Conservation (phyloP, 345 rosid species). For the Citropsis articulata region DNA sequence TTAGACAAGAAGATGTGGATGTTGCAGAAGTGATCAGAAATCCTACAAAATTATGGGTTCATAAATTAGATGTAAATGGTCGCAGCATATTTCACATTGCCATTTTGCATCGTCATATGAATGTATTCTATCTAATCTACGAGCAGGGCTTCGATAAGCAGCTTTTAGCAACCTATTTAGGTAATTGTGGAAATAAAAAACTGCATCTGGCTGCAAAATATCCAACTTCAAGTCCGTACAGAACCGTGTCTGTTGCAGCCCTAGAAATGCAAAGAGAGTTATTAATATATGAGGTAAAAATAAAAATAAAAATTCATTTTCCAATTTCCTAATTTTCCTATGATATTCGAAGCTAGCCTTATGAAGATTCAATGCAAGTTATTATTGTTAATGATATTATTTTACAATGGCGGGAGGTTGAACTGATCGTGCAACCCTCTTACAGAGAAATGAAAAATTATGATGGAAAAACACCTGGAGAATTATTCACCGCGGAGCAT, state of each 20-base stretch:
- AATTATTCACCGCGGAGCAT: not conserved
- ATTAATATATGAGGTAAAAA: too few relatives aligned
- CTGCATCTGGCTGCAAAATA: constrained; percentile 7
- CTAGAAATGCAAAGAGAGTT: too few relatives aligned
- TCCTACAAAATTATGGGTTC: constrained; percentile 25
- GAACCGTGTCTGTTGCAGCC: not conserved
- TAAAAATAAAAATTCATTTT: not conserved
- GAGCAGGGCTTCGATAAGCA: not conserved
- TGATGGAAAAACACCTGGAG: too few relatives aligned
- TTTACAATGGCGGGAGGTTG: too few relatives aligned
- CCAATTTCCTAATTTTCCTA: not conserved
- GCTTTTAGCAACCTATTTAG: constrained; percentile 6
- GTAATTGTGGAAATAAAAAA: not conserved
- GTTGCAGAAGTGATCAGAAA: not conserved
- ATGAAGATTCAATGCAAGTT: too few relatives aligned
- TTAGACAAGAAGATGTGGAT: too few relatives aligned
- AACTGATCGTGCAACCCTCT: too few relatives aligned
- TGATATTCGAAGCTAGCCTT: too few relatives aligned
- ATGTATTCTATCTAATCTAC: too few relatives aligned
- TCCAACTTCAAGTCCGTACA: not conserved
- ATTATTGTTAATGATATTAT: too few relatives aligned
- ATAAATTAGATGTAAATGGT: constrained; percentile 27
- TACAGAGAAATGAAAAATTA: too few relatives aligned
- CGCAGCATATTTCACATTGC: constrained; percentile 29
- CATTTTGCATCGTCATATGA: constrained; percentile 29